Conservation (phyloP, 2,329 filamentous ascomycete species). For the Metarhizium album region DNA sequence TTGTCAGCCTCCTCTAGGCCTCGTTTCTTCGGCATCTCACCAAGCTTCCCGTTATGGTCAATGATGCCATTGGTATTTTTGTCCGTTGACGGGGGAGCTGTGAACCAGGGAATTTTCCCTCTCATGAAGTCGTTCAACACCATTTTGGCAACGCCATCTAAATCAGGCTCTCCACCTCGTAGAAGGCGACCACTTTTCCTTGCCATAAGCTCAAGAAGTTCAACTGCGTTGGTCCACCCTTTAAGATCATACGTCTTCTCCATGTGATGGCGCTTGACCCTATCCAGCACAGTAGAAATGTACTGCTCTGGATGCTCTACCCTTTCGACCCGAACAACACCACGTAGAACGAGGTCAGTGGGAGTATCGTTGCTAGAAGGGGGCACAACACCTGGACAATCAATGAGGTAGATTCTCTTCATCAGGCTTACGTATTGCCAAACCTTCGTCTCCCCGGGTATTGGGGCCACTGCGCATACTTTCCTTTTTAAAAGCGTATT, state of each 20-base stretch:
- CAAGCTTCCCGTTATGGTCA: conserved; percentile 66
- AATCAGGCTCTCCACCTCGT: conserved; percentile 86
- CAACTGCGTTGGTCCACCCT: conserved; percentile 63
- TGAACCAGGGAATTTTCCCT: conserved; percentile 95
- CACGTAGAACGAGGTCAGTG: conserved; percentile 78
- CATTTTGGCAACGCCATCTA: conserved; percentile 94
- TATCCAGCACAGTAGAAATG: conserved; percentile 68
- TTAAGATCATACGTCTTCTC: conserved; percentile 87
- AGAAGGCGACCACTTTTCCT: conserved; percentile 78
- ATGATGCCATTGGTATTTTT: conserved; percentile 42
- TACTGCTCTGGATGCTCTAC: conserved; percentile 96
- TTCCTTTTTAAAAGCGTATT: conserved; percentile 93
- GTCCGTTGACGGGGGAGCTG: conserved; percentile 57
- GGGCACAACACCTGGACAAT: conserved; percentile 92
- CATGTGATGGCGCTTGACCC: conserved; percentile 77
- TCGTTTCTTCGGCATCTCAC: conserved; percentile 81
- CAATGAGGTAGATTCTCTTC: conserved; percentile 83
- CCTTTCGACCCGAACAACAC: conserved; percentile 89
- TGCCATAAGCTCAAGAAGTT: conserved; percentile 80
- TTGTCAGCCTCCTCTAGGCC: conserved; percentile 45
- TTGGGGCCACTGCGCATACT: conserved; percentile 85
- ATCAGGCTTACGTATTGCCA: conserved; percentile 97
- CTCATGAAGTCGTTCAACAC: conserved; percentile 92
- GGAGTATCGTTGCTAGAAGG: conserved; percentile 76
- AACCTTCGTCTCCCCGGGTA: conserved; percentile 93